Evolutionary conservation across 192 early-diverging fungal genomes (phyloP).

Genomic region (Rhizoclosmatium sp.): DNA sequence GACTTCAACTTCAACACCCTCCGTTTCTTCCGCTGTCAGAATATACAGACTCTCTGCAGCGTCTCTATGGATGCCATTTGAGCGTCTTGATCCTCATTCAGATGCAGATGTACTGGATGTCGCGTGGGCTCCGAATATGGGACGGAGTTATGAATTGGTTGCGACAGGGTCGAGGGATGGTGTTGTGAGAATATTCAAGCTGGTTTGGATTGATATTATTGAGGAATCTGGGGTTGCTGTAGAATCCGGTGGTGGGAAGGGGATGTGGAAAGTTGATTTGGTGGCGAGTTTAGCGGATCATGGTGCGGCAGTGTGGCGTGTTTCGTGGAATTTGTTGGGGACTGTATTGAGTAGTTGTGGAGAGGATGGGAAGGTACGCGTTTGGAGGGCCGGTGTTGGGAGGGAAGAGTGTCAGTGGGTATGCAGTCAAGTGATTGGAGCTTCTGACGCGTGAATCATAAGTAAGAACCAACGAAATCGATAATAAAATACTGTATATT

Average conservation of each 20-base stretch:
- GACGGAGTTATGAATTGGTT: constrained; percentile 80
- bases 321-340: constrained; percentile 87
- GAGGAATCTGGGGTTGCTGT: background rate
- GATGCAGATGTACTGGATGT: constrained; percentile 71
- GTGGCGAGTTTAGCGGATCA: constrained; percentile 73
- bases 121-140: constrained; percentile 62
- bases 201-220: constrained; percentile 56
- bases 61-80: constrained; percentile 69
- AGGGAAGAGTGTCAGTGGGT: background rate
- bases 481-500: background rate
- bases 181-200: constrained; percentile 78
- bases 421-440: background rate
- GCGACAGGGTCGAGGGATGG: constrained; percentile 83
- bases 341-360: constrained; percentile 81
- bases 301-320: constrained; percentile 76
- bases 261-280: constrained; percentile 59
- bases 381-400: constrained; percentile 68
- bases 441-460: background rate
- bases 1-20: constrained; percentile 71
- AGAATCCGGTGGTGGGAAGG: constrained; percentile 15
- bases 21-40: background rate
- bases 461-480: background rate
- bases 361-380: constrained; percentile 80
- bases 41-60: constrained; percentile 46
- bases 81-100: constrained; percentile 64